Base-by-base conservation (phyloP, 202 grass and related monocot genomes). In the Eragrostis tef region DNA sequence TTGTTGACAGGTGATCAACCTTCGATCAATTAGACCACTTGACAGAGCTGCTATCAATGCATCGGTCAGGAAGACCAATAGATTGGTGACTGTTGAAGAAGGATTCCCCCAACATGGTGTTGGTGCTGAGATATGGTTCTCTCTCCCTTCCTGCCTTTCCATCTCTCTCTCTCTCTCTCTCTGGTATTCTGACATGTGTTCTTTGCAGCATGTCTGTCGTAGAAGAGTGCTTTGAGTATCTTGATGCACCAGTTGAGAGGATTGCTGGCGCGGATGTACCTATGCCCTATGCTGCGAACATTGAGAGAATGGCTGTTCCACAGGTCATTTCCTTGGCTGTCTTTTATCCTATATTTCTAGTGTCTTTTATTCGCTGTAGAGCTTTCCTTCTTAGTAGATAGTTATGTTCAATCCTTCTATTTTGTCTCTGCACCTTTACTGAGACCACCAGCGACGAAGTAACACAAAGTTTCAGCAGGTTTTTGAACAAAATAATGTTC, bases 281-380 rank as follows among this genome's bases (percentile, higher is more conserved):
- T n/a, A 94, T 93, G 92, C 92, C 92, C 21, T 98, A 98, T 78
- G 90, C 92, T 74, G 89, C 95, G 31, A 98, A 98, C 76, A 92
- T 98, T 29, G 95, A 98, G 85, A 92, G 95, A 71, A 78, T 94
- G 88, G 92, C 95, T 64, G 87, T 94, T 83, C 95, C 95, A 85
- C 92, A 98, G 92, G 95, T 98, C 31, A 63, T 70, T 65, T 43
- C 42, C 42, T 86, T 27, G 54, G n/a, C 46, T 31, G 61, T 54
- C 39, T 78, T 56, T 16, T 7, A 54, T 80, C 43, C 41, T 41
- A 66, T 45, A 69, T 63, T 50, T 75, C 39, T 70, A 29, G 6
- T 31, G 34, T 78, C 1, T 48, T 76, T 17, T 56, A 8, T 17
- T 25, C 64, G 51, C 3, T 6, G 1, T 78, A 15, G 58, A 29